Evolutionary conservation across 139 green algal genomes (phyloP).

Genomic region (Chlamydomonas schloesseri): DNA sequence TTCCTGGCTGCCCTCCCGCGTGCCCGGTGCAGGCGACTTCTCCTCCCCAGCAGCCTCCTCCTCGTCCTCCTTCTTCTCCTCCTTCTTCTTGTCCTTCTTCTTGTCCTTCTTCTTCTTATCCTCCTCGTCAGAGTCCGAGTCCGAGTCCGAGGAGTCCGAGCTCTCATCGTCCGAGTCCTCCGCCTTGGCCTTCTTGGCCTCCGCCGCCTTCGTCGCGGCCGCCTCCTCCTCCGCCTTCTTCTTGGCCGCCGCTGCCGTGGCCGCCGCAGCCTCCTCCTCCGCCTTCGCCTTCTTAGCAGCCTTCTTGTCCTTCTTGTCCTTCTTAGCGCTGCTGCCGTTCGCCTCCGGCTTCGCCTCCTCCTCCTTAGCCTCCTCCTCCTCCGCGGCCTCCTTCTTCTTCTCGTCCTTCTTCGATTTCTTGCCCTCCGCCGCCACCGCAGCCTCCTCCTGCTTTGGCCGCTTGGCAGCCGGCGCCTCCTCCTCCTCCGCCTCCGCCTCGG

Average conservation of each 20-base stretch:
- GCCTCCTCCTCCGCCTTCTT: neutral
- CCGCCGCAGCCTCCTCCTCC: too few species aligned
- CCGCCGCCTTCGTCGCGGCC: too few species aligned
- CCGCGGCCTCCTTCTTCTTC: neutral
- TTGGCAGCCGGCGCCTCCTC: neutral
- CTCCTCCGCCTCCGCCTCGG: neutral
- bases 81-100: slow-evolving; percentile 10
- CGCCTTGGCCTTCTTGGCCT: neutral
- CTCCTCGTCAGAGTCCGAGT: neutral
- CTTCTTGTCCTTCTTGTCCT: slow-evolving; percentile 36
- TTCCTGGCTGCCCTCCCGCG: slow-evolving; percentile 13
- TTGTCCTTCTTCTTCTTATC: neutral
- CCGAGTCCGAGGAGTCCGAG: too few species aligned
- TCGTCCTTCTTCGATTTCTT: slow-evolving; percentile 33
- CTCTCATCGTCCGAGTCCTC: too few species aligned
- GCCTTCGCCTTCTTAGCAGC: neutral
- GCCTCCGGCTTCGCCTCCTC: neutral
- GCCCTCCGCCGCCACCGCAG: neutral
- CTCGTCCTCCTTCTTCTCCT: slow-evolving; percentile 45
- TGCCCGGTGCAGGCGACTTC: neutral
- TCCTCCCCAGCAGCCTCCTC: neutral
- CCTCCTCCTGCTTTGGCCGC: slow-evolving; percentile 7
- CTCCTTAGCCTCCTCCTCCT: slow-evolving; percentile 14
- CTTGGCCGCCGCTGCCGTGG: too few species aligned
- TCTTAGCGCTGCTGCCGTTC: neutral